Base-by-base conservation (phyloP, 2,329 filamentous ascomycete genomes). In the Exophiala xenobiotica region DNA sequence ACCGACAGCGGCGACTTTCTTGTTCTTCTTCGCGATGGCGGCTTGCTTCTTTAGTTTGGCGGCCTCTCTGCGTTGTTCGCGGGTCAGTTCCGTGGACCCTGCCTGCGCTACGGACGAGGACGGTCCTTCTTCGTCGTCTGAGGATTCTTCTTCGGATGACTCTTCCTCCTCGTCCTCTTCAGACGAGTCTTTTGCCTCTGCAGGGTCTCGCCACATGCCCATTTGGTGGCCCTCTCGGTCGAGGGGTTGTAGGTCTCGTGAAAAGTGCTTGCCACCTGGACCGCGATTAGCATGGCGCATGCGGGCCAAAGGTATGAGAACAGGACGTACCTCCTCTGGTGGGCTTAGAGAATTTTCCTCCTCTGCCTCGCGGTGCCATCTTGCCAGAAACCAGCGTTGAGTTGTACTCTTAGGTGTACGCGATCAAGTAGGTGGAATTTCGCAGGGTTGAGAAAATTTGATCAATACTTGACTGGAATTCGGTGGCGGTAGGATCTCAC, bases 331-430 rank as follows among this genome's bases (percentile, higher is more conserved):
- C 91, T 79, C 92, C 92, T 74, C 92, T 82, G 63, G 89, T 90
- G 62, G 87, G 90, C 78, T 96, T 97, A 76, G 84, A 88, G 72
- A 92, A 96, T 75, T 97, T 97, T 73, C 91, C 90, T 65, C 87
- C 90, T 68, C 91, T 87, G 63, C 89, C 90, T 68, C 90, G 69
- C 53, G 71, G 71, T 33, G 72, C 64, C 71, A 75, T 75, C 22
- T 33, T 65, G 53, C 18, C 37, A n/a, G n/a, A n/a, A n/a, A n/a
- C n/a, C n/a, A n/a, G n/a, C n/a, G n/a, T n/a, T n/a, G n/a, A n/a
- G n/a, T n/a, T n/a, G n/a, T n/a, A n/a, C n/a, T n/a, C n/a, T n/a
- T n/a, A n/a, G n/a, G n/a, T n/a, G n/a, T n/a, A n/a, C n/a, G 31
- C n/a, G 31, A 4, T 35, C 18, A 16, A 16, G 18, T 12, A 16